A percentile compares a stretch with the other conserved stretches of the same genome.
Conservation (phyloP, 768 basidiomycete genomes). For the Boletellus emodensis region DNA sequence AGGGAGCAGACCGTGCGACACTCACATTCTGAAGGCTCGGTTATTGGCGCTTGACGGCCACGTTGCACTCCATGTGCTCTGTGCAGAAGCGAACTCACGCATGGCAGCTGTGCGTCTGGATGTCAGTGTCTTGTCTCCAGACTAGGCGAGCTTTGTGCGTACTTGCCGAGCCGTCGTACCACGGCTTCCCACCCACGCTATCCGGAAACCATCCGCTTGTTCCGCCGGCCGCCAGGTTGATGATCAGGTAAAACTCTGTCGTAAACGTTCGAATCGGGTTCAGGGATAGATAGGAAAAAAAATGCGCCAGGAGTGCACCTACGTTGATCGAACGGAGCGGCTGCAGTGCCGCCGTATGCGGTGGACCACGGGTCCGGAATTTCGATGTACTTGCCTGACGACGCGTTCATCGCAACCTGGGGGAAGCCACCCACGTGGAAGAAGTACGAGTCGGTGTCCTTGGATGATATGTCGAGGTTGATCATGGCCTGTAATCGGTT, state of each 20-base stretch:
- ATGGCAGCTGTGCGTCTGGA: conserved; percentile 45
- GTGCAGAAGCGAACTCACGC: conserved; percentile 59
- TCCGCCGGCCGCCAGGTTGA: conserved; percentile 77
- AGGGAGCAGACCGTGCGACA: background rate
- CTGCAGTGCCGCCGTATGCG: conserved; percentile 37
- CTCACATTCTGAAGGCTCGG: conserved; percentile 66
- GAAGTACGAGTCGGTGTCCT: conserved; percentile 43
- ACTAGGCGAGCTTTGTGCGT: conserved; percentile 18
- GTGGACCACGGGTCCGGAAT: conserved; percentile 49
- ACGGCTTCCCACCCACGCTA: conserved; percentile 52
- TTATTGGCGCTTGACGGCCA: conserved; percentile 65
- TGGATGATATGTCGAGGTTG: conserved; percentile 43
- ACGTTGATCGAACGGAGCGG: conserved; percentile 44
- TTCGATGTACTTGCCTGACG: conserved; percentile 35
- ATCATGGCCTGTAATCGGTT: conserved; percentile 48
- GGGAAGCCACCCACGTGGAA: conserved; percentile 53
- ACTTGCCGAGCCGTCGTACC: conserved; percentile 60
- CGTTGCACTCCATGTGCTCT: conserved; percentile 66
- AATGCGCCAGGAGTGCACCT: background rate
- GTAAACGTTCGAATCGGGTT: conserved; percentile 6
- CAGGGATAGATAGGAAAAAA: background rate
- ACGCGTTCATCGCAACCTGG: conserved; percentile 41
- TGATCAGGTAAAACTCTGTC: conserved; percentile 73
- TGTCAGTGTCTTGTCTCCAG: conserved; percentile 19
- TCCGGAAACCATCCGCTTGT: conserved; percentile 56